A percentile compares a stretch with the other conserved stretches of the same genome.
Evolutionary conservation across 1,284 basidiomycete species (phyloP).

Genomic region (Heterobasidion irregulare): DNA sequence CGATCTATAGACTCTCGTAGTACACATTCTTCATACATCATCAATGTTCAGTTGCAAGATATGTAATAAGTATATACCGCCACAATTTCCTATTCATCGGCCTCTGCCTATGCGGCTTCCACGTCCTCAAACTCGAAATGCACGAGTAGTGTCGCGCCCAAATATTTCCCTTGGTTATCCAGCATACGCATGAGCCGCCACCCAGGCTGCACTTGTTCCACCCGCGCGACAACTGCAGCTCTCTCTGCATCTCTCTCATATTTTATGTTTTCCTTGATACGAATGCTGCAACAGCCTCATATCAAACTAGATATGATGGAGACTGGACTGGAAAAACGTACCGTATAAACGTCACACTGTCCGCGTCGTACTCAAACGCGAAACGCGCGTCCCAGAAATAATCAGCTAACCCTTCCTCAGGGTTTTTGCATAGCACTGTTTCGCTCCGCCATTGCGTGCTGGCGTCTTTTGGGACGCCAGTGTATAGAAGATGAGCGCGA

Average conservation of each 20-base stretch:
- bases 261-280: constrained; percentile 24
- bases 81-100: background rate
- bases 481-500: constrained; percentile 32
- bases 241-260: constrained; percentile 34
- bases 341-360: constrained; percentile 44
- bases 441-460: constrained; percentile 30
- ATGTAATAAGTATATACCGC: background rate
- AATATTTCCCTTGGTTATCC: constrained; percentile 43
- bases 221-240: constrained; percentile 40
- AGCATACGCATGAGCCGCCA: constrained; percentile 47
- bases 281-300: constrained; percentile 6
- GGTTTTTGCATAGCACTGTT: constrained; percentile 24
- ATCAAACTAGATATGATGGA: constrained; percentile 11
- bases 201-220: constrained; percentile 34
- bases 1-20: too few relatives aligned
- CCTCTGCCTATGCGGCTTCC: too few relatives aligned
- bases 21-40: too few relatives aligned
- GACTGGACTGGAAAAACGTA: constrained; percentile 18
- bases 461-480: constrained; percentile 17
- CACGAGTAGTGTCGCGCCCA: constrained; percentile 38
- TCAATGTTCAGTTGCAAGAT: background rate
- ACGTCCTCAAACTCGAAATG: background rate
- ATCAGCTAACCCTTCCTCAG: constrained; percentile 25
- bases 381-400: constrained; percentile 37
- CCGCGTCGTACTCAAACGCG: constrained; percentile 39